Evolutionary conservation across 2,329 filamentous ascomycete species (phyloP), one percentile per base, ranked within the genome.

Genomic region (Hymenoscyphus albidus): DNA sequence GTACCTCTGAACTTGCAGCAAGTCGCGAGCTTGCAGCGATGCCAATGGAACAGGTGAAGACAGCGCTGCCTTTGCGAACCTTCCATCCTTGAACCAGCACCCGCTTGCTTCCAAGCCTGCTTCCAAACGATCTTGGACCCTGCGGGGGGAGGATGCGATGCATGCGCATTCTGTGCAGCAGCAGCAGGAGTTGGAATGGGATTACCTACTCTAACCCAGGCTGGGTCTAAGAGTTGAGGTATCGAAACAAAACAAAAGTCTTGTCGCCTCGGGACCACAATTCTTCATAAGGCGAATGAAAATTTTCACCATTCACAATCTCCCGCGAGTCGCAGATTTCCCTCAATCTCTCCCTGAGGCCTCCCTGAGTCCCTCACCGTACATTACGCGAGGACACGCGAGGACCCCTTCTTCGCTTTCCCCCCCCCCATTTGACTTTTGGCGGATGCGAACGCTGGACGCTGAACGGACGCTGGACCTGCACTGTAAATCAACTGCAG

Each of bases 271-370:
- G 44, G 44, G 22, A 18, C 44, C 44, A 51, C 44, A 9, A 22
- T 51, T 51, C 22, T 22, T 51, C 44, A 51, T 51, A 51, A 51
- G n/a, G 3, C 18, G 44, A 35, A 51, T 51, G 44, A 51, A 51
- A 51, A 51, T 51, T 51, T 51, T 51, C 44, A 12, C 12, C 44
- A 27, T 51, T 22, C 44, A 51, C 44, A 51, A 51, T 51, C 44
- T 51, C n/a, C 44, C 44, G 44, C 44, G 44, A 51, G 44, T 51
- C 44, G 44, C 44, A 51, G 18, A 51, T 51, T 51, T 51, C 44
- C 44, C 44, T 51, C 44, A 51, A 10, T 27, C 22, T 51, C 18
- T 35, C 35, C 35, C 35, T 35, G 27, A 3, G 3, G 27, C 27
- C 27, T 48, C 16, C 42, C 42, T 48, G 16, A 48, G 2, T 18